These are phyloP conservation scores for Coprinopsis marcescibilis DNA, from an alignment of 768 basidiomycete species.

Conservation along the genomic window DNA sequence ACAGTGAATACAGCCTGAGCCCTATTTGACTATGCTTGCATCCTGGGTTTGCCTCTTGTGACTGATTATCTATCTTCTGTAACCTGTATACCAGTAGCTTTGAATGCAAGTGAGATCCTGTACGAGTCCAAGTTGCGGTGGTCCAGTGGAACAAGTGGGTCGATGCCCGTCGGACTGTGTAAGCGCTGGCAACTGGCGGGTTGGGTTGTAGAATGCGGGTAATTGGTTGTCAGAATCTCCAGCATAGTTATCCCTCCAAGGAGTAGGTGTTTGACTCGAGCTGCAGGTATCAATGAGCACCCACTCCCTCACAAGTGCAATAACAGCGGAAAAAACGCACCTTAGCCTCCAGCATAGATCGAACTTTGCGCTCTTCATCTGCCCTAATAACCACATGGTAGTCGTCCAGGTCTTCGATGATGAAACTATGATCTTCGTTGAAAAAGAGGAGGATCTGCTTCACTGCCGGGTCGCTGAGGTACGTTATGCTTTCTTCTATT, in stretches of 20 bases:
- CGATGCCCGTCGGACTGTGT: too few relatives aligned
- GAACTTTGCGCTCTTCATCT: conserved; percentile 71
- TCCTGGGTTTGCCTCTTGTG: too few relatives aligned
- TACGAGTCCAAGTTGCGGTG: too few relatives aligned
- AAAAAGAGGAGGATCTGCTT: conserved; percentile 81
- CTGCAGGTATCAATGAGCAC: conserved; percentile 10
- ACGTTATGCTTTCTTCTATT: conserved; percentile 1
- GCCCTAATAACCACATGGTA: conserved; percentile 78
- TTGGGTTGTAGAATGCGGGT: too few relatives aligned
- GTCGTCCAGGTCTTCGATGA: conserved; percentile 85
- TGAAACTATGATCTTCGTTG: conserved; percentile 76
- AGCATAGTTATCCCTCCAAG: conserved; percentile 46
- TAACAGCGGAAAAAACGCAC: conserved; percentile 33
- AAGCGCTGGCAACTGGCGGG: too few relatives aligned
- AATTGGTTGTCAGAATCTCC: too few relatives aligned
- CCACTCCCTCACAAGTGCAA: background rate
- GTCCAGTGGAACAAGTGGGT: too few relatives aligned
- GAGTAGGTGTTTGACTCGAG: conserved; percentile 81
- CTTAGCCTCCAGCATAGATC: conserved; percentile 70
- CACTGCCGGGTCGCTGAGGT: conserved; percentile 73
- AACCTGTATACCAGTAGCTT: too few relatives aligned
- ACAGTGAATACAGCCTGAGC: too few relatives aligned
- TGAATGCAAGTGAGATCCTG: too few relatives aligned
- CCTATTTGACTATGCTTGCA: too few relatives aligned
- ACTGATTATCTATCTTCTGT: too few relatives aligned